Base-by-base conservation (phyloP, 805 yeast genomes). In the Kluyveromyces lactis region DNA sequence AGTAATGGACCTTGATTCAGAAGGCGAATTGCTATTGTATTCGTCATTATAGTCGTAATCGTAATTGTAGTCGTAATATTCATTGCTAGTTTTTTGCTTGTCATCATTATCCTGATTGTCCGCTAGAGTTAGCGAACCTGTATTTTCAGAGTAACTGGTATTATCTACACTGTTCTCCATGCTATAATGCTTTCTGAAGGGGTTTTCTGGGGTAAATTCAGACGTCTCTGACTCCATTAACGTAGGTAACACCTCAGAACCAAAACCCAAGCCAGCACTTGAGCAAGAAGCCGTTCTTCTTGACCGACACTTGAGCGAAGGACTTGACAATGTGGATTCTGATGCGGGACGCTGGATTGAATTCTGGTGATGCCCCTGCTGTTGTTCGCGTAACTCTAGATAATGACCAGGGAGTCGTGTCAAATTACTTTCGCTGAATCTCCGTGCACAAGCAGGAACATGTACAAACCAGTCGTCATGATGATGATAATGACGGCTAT, bases 391-490 rank as follows among this genome's bases (percentile, higher is more conserved):
- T 21, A 8, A 2, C 21, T 13, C 8, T 4, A 5, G 12, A 8
- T 6, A 15, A 30, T 30, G 33, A 13, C 33, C 30, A 24, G 19
- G 9, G 13, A 34, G 29, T 10, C 30, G 12, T 13, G 30, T n/a
- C 37, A 34, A 18, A n/a, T 26, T 16, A 15, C 29, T 34, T 12
- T 34, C 37, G 37, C 30, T 34, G 29, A 34, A 34, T 12, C 37
- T 24, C 18, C 37, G 29, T 3, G 37, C 37, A 24, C 21, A 34
- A 2, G 13, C 29, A 10, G 30, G 21, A 3, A 26, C 30, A 32
- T 18, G 15, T 9, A n/a, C 12, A 6, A 8, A 8, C 33, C 33
- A 30, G 12, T 34, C 37, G n/a, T 24, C 37, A 15, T 36, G 40
- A 13, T 18, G 17, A 8, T 31, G 34, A 21, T 21, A 19, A 32